These are phyloP conservation scores for Trametes punicea DNA, from an alignment of 768 basidiomycete genomes.

Conservation along the genomic window DNA sequence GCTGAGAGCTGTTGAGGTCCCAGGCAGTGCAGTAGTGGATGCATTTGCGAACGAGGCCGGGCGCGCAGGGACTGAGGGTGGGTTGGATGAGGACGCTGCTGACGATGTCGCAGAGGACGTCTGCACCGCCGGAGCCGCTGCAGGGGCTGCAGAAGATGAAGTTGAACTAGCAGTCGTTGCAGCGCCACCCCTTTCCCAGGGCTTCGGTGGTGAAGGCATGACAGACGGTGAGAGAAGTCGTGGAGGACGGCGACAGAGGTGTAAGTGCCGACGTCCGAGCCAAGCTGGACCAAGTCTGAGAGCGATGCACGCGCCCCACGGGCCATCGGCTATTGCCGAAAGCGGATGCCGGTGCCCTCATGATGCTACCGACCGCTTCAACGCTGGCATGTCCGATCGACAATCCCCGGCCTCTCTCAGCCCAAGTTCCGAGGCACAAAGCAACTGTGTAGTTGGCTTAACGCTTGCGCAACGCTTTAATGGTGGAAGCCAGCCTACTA, in stretches of 20 bases:
- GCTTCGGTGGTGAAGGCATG: conserved; percentile 87
- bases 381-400: neutral
- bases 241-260: conserved; percentile 10
- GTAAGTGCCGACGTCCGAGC: neutral
- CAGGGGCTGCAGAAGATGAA: conserved; percentile 27
- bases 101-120: conserved; percentile 14
- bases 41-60: conserved; percentile 47
- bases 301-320: neutral
- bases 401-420: too few relatives aligned
- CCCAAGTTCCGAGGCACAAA: too few relatives aligned
- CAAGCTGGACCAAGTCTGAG: neutral
- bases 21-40: conserved; percentile 29
- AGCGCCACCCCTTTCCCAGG: conserved; percentile 72
- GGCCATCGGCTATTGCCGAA: neutral
- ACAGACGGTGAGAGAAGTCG: conserved; percentile 11
- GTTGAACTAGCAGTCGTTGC: conserved; percentile 30
- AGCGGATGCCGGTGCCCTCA: conserved; percentile 2
- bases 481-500: too few relatives aligned
- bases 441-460: too few relatives aligned
- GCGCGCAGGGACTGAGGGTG: conserved; percentile 55
- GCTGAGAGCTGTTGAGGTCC: conserved; percentile 20
- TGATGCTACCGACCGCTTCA: conserved; percentile 2
- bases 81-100: conserved; percentile 19
- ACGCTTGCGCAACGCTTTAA: too few relatives aligned
- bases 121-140: conserved; percentile 24